Percentiles rank a stretch among this genome's conserved stretches.
phyloP scores from a whole-genome alignment of 179 eudicot species.

The Drosera spatulata region DNA sequence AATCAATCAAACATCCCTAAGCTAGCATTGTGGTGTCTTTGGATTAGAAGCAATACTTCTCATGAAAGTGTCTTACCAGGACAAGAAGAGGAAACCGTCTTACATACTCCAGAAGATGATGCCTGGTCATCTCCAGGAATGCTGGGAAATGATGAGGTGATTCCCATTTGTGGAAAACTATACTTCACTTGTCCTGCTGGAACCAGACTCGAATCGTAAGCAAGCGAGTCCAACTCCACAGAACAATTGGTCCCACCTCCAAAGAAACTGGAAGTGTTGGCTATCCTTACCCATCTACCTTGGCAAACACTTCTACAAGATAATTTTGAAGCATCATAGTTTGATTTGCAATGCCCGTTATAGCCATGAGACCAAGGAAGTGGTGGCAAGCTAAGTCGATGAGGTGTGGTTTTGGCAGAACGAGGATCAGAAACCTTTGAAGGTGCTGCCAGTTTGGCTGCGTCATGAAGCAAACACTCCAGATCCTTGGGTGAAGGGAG shows the following conservation, averaged over 20 bases:
- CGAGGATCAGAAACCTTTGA: slow-evolving; percentile 43
- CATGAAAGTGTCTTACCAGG: slow-evolving; percentile 32
- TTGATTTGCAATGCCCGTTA: slow-evolving; percentile 51
- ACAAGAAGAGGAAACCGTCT: slow-evolving; percentile 27
- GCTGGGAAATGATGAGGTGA: slow-evolving; percentile 8
- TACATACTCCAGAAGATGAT: slow-evolving; percentile 21
- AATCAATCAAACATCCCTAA: background rate
- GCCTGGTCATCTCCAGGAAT: slow-evolving; percentile 22
- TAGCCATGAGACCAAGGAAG: slow-evolving; percentile 70
- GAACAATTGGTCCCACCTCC: slow-evolving; percentile 28
- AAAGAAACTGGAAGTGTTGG: slow-evolving; percentile 31
- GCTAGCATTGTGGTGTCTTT: background rate
- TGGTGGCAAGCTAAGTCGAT: slow-evolving; percentile 52
- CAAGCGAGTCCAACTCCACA: slow-evolving; percentile 47
- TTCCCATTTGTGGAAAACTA: slow-evolving; percentile 26
- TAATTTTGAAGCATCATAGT: slow-evolving; percentile 42
- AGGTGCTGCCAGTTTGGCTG: slow-evolving; percentile 32
- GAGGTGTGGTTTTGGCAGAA: slow-evolving; percentile 33
- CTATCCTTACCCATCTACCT: slow-evolving; percentile 81
- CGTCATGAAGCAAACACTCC: slow-evolving; percentile 68
- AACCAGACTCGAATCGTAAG: slow-evolving; percentile 58
- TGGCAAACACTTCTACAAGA: slow-evolving; percentile 56
- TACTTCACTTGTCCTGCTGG: slow-evolving; percentile 38
- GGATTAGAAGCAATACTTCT: background rate
- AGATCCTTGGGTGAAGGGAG: slow-evolving; percentile 74